These are phyloP conservation scores for Botrytis cinerea DNA, from an alignment of 2,329 filamentous ascomycete species.

Conservation along the genomic window DNA sequence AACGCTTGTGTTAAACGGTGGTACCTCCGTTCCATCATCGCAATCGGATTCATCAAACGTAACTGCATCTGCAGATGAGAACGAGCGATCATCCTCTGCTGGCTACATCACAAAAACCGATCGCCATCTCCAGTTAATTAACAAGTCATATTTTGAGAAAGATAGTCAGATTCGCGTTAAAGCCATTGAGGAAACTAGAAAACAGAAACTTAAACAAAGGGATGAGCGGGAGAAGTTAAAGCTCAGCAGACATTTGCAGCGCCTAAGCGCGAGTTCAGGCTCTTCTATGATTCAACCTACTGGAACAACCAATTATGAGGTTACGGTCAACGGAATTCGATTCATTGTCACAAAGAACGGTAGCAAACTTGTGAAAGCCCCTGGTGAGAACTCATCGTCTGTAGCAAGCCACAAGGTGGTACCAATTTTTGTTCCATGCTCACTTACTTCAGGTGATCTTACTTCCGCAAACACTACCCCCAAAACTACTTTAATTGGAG, in stretches of 20 bases:
- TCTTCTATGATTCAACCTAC: conserved; percentile 19
- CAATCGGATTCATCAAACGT: conserved; percentile 24
- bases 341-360: conserved; percentile 76
- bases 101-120: conserved; percentile 73
- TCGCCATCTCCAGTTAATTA: conserved; percentile 81
- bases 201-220: conserved; percentile 55
- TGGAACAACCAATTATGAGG: conserved; percentile 54
- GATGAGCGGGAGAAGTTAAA: conserved; percentile 61
- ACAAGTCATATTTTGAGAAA: conserved; percentile 74
- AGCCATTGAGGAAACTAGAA: conserved; percentile 70
- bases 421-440: conserved; percentile 32
- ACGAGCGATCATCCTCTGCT: conserved; percentile 34
- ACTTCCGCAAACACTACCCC: conserved; percentile 69
- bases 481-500: conserved; percentile 70
- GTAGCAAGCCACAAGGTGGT: conserved; percentile 25
- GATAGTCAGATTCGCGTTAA: conserved; percentile 67
- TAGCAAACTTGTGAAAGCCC: conserved; percentile 76
- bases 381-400: conserved; percentile 54
- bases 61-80: conserved; percentile 30
- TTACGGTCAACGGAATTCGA: conserved; percentile 69
- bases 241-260: conserved; percentile 51
- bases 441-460: conserved; percentile 53
- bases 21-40: conserved; percentile 28
- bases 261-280: conserved; percentile 38
- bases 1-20: conserved; percentile 65